These are phyloP conservation scores for Lactarius indigo DNA, from an alignment of 768 basidiomycete species.

Conservation along the genomic window DNA sequence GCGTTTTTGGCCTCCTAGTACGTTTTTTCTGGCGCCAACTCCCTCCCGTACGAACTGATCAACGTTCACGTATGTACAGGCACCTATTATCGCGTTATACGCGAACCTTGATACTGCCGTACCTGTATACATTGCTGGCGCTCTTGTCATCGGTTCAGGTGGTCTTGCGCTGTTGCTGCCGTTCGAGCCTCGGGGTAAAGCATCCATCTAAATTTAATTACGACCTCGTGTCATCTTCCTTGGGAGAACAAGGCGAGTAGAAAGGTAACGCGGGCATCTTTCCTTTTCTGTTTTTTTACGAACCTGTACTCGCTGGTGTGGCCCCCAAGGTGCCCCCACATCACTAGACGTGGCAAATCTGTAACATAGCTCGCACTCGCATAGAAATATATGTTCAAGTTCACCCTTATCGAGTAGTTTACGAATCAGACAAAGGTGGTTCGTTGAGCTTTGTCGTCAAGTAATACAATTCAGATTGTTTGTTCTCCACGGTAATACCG, in stretches of 20 bases:
- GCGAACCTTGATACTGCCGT: constrained; percentile 60
- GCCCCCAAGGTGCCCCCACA: no score
- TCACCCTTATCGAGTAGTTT: no score
- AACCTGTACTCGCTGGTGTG: neutral
- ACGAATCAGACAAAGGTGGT: no score
- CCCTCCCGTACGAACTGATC: neutral
- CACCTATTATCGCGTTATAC: constrained; percentile 68
- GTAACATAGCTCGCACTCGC: no score
- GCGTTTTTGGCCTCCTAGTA: constrained; percentile 70
- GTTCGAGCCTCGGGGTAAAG: constrained; percentile 72
- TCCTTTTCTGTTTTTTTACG: neutral
- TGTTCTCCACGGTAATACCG: neutral
- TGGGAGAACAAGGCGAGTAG: neutral
- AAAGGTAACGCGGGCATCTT: neutral
- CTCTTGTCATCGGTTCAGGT: constrained; percentile 58
- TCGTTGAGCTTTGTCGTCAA: neutral
- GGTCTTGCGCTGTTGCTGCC: constrained; percentile 59
- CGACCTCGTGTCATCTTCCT: neutral
- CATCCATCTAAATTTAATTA: constrained; percentile 47
- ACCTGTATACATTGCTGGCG: constrained; percentile 71
- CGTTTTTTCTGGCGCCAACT: constrained; percentile 26
- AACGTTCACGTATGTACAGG: constrained; percentile 37
- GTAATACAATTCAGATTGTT: neutral
- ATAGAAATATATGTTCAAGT: no score
- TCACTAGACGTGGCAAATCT: no score